Evolutionary conservation across 2,329 filamentous ascomycete genomes (phyloP).

Genomic region (Alternaria triticimaculans): DNA sequence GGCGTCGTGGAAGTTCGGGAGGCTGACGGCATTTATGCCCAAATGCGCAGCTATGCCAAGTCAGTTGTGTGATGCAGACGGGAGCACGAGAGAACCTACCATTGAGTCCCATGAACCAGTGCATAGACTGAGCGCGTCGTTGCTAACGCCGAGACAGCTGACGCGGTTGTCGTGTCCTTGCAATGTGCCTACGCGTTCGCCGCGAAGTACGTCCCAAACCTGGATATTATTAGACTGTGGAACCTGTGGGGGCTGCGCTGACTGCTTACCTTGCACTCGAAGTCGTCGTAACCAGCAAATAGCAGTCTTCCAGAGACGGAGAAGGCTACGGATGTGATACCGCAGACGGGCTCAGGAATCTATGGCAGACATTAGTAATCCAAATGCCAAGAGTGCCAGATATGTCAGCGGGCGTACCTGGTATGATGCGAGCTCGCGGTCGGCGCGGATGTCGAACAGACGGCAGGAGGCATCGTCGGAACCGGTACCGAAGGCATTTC

Average conservation of each 20-base stretch:
- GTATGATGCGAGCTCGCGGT: conserved; percentile 76
- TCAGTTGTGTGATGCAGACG: conserved; percentile 25
- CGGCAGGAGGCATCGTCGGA: conserved; percentile 98
- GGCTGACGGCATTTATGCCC: conserved; percentile 52
- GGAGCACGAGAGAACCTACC: conserved; percentile 66
- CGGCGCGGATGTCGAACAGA: conserved; percentile 95
- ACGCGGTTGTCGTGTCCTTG: conserved; percentile 98
- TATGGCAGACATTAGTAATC: conserved; percentile 52
- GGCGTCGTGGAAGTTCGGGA: conserved; percentile 28
- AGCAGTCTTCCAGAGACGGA: conserved; percentile 94
- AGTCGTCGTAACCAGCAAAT: conserved; percentile 98
- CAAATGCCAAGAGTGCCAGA: conserved; percentile 2
- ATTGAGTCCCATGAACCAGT: conserved; percentile 99
- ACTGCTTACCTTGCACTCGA: conserved; percentile 92
- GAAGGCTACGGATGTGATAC: conserved; percentile 97
- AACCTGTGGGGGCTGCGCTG: neutral
- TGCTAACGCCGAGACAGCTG: conserved; percentile 97
- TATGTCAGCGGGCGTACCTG: conserved; percentile 38
- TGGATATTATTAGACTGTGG: conserved; percentile 57
- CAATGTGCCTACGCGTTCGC: conserved; percentile 94
- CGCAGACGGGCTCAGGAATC: conserved; percentile 97
- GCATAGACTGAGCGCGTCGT: conserved; percentile 98
- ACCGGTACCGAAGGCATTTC: conserved; percentile 96
- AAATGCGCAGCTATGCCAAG: conserved; percentile 56
- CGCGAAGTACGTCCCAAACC: conserved; percentile 98